Evolutionary conservation across 169 alveolate species (phyloP).

Genomic region (Toxoplasma gondii): DNA sequence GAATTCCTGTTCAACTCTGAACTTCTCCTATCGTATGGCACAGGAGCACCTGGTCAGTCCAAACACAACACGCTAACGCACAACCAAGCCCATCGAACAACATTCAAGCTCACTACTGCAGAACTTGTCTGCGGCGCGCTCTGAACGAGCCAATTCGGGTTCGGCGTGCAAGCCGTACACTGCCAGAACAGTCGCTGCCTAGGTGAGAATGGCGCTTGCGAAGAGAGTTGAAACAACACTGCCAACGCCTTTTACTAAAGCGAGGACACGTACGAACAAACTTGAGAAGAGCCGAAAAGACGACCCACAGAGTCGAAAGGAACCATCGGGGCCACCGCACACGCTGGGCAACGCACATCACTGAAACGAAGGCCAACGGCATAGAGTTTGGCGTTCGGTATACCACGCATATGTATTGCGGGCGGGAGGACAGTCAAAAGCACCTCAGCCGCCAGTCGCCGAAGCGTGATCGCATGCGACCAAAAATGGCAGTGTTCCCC

Average conservation of each 20-base stretch:
- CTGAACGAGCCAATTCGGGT: too few species aligned
- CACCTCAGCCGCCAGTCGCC: too few species aligned
- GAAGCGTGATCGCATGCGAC: neutral
- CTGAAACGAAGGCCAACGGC: neutral
- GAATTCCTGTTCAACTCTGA: too few species aligned
- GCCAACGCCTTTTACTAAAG: neutral
- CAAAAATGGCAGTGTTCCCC: neutral
- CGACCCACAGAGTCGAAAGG: neutral
- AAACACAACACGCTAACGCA: neutral
- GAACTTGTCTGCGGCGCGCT: neutral
- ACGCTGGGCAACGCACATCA: neutral
- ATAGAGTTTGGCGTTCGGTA: neutral
- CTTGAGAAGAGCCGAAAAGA: neutral
- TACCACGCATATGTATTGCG: neutral
- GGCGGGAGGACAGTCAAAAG: neutral
- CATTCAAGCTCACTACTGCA: neutral
- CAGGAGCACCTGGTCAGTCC: neutral
- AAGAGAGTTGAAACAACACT: too few species aligned
- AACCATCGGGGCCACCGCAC: neutral
- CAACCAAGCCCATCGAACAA: neutral
- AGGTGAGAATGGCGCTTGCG: too few species aligned
- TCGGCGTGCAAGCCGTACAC: too few species aligned
- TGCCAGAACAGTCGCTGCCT: too few species aligned
- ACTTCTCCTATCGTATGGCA: neutral
- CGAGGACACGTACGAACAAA: neutral